phyloP scores from a whole-genome alignment of 2,329 filamentous ascomycete species.

The Trichoderma breve region DNA sequence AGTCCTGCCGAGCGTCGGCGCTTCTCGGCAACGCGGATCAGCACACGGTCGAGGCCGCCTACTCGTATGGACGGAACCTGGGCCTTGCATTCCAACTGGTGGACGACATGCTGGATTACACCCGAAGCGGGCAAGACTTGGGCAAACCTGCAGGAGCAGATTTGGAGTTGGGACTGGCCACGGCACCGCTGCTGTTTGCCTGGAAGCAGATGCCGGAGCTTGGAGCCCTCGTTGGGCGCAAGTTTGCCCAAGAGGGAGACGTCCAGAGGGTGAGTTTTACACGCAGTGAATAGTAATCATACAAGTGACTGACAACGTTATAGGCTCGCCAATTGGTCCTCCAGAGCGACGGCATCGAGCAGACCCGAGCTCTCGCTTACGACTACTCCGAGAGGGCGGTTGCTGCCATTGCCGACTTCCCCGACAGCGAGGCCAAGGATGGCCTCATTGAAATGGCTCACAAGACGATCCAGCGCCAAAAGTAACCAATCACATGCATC shows the following conservation, averaged over 20 bases:
- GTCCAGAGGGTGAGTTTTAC: conserved; percentile 67
- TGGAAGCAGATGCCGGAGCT: conserved; percentile 88
- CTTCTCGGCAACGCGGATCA: conserved; percentile 75
- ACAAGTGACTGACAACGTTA: neutral
- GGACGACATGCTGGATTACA: conserved; percentile 98
- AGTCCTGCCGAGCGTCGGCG: conserved; percentile 88
- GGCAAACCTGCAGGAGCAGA: conserved; percentile 96
- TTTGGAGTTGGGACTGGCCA: conserved; percentile 87
- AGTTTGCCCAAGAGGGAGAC: conserved; percentile 82
- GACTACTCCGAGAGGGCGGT: conserved; percentile 89
- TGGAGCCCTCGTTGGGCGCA: conserved; percentile 84
- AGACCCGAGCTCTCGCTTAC: conserved; percentile 85
- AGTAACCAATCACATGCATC: conserved; percentile 50
- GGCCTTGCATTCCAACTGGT: conserved; percentile 96
- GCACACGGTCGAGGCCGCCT: conserved; percentile 84
- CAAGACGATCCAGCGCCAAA: conserved; percentile 85
- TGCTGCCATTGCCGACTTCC: conserved; percentile 77
- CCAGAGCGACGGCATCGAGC: conserved; percentile 81
- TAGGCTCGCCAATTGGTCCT: conserved; percentile 86
- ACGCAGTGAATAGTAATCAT: neutral
- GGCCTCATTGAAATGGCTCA: conserved; percentile 90
- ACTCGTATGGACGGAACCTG: conserved; percentile 88
- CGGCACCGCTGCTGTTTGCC: conserved; percentile 89
- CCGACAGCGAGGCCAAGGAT: conserved; percentile 90
- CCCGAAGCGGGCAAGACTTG: conserved; percentile 75